These are phyloP conservation scores for Mycena galericulata DNA, from an alignment of 768 basidiomycete species.

Conservation along the genomic window DNA sequence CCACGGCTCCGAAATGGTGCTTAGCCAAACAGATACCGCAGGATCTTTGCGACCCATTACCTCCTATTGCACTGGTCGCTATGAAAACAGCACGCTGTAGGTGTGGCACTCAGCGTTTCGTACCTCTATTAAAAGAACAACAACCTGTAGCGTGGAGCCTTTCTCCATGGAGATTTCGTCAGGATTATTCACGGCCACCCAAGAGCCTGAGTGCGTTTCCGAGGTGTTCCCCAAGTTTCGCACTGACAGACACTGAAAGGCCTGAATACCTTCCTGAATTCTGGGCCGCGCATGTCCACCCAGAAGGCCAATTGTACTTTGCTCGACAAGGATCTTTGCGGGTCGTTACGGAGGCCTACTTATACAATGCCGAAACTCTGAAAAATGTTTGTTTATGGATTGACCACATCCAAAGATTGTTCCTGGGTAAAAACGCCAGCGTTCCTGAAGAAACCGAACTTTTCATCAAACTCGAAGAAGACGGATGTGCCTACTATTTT, in stretches of 20 bases:
- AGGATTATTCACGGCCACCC: constrained; percentile 9
- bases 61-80: constrained; percentile 11
- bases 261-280: constrained; percentile 54
- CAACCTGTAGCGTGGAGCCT: constrained; percentile 4
- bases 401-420: constrained; percentile 42
- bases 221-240: neutral
- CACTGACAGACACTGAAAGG: neutral
- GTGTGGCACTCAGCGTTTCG: neutral
- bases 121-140: neutral
- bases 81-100: constrained; percentile 20
- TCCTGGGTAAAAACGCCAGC: constrained; percentile 44
- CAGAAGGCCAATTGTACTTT: constrained; percentile 73
- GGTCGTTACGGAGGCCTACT: constrained; percentile 66
- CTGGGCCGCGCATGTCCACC: constrained; percentile 65
- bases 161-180: constrained; percentile 15
- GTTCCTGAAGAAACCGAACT: constrained; percentile 59
- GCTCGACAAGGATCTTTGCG: constrained; percentile 45
- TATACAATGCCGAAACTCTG: constrained; percentile 51
- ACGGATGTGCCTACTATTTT: constrained; percentile 68
- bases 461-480: constrained; percentile 58
- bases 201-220: constrained; percentile 23
- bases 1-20: too few species aligned
- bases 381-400: constrained; percentile 54
- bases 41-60: constrained; percentile 15
- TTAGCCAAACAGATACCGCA: too few species aligned